Conservation (phyloP, 148 eudicot genomes). For the Polygonum maritimum region DNA sequence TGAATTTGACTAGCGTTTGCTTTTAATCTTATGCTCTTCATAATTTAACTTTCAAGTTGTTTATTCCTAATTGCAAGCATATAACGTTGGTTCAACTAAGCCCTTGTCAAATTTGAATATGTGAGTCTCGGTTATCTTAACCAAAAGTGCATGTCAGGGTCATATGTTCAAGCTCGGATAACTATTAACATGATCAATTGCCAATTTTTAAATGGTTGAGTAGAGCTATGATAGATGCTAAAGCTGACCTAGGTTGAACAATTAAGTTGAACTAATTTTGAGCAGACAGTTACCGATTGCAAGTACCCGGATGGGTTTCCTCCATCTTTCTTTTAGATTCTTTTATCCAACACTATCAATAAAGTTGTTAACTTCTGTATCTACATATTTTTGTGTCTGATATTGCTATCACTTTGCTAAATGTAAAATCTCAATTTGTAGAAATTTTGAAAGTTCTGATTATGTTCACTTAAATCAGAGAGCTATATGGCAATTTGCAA, state of each 20-base stretch:
- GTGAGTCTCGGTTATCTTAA: neutral
- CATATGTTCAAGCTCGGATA: neutral
- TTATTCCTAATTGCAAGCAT: neutral
- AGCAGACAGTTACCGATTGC: neutral
- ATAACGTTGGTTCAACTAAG: neutral
- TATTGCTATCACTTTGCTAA: neutral
- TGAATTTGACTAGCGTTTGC: neutral
- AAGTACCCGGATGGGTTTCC: neutral
- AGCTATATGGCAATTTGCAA: conserved; percentile 69
- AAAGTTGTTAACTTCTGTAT: neutral
- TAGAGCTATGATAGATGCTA: neutral
- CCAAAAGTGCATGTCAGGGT: conserved; percentile 1
- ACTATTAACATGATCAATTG: neutral
- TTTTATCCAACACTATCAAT: neutral
- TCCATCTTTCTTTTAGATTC: neutral
- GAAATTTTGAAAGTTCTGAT: neutral
- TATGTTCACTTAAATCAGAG: conserved; percentile 32
- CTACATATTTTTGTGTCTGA: neutral
- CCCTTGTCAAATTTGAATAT: neutral
- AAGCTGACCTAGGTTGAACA: neutral
- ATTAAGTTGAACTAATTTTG: neutral
- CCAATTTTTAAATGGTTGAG: neutral
- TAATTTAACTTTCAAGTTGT: neutral
- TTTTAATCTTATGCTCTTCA: neutral
- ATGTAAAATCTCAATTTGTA: neutral